Evolutionary conservation across 768 basidiomycete species (phyloP).

Genomic region (Suillus clintonianus): DNA sequence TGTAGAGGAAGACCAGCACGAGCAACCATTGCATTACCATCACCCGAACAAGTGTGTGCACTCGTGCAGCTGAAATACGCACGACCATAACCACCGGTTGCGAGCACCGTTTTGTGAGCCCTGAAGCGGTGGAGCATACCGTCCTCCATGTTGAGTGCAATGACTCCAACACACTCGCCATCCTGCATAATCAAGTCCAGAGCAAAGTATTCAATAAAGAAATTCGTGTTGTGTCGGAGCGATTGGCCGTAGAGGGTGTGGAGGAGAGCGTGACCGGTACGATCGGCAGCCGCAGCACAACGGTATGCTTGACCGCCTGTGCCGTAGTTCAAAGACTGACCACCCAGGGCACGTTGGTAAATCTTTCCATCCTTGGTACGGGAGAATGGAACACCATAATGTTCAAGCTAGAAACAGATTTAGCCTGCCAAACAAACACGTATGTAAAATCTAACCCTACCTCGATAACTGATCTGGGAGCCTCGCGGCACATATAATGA

Average conservation of each 20-base stretch:
- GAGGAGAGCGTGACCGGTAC: slow-evolving; percentile 96
- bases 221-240: slow-evolving; percentile 97
- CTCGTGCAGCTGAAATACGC: slow-evolving; percentile 98
- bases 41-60: slow-evolving; percentile 98
- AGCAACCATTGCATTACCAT: slow-evolving; percentile 98
- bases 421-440: not conserved
- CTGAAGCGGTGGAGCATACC: slow-evolving; percentile 99
- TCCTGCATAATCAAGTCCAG: slow-evolving; percentile 98
- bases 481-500: slow-evolving; percentile 99
- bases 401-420: slow-evolving; percentile 72
- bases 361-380: slow-evolving; percentile 98
- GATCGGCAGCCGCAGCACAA: slow-evolving; percentile 97
- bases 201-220: slow-evolving; percentile 99
- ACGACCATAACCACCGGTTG: slow-evolving; percentile 97
- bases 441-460: slow-evolving; percentile 38
- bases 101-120: slow-evolving; percentile 96
- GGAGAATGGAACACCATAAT: slow-evolving; percentile 98
- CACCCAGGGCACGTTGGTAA: slow-evolving; percentile 98
- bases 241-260: slow-evolving; percentile 99
- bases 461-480: slow-evolving; percentile 91
- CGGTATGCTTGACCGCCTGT: slow-evolving; percentile 99
- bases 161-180: slow-evolving; percentile 98
- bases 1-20: slow-evolving; percentile 96
- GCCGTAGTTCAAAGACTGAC: slow-evolving; percentile 94
- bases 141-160: slow-evolving; percentile 99